phyloP scores from a whole-genome alignment of 2,329 filamentous ascomycete species.

The Colletotrichum orchidophilum region DNA sequence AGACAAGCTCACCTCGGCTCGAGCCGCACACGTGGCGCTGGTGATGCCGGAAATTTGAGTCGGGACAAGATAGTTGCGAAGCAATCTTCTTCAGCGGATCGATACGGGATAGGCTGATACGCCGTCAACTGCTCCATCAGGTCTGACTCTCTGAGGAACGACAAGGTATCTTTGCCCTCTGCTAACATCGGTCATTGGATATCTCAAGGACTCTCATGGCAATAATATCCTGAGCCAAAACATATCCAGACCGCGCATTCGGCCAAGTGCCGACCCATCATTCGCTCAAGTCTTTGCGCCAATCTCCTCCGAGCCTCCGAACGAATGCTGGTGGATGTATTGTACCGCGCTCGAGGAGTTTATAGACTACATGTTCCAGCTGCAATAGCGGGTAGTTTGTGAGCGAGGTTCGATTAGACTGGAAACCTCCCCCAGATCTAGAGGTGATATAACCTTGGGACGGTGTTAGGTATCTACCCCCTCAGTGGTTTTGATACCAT shows the following conservation, averaged over 20 bases:
- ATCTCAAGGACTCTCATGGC: neutral
- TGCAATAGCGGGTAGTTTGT: neutral
- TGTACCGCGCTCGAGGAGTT: neutral
- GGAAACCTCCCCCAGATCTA: too few relatives aligned
- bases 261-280: too few relatives aligned
- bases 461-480: too few relatives aligned
- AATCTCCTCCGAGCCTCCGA: neutral
- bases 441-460: too few relatives aligned
- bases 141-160: neutral
- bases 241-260: neutral
- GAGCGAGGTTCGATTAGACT: too few relatives aligned
- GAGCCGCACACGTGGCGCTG: constrained; percentile 2
- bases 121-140: neutral
- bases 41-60: neutral
- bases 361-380: neutral
- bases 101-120: neutral
- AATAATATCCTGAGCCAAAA: neutral
- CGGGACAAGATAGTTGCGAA: neutral
- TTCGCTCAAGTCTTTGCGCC: neutral
- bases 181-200: neutral
- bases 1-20: neutral
- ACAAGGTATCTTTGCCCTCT: neutral
- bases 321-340: neutral
- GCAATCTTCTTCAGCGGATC: neutral
- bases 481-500: too few relatives aligned